These are phyloP conservation scores for Arachis stenosperma DNA, from an alignment of 306 rosid species.

Conservation along the genomic window DNA sequence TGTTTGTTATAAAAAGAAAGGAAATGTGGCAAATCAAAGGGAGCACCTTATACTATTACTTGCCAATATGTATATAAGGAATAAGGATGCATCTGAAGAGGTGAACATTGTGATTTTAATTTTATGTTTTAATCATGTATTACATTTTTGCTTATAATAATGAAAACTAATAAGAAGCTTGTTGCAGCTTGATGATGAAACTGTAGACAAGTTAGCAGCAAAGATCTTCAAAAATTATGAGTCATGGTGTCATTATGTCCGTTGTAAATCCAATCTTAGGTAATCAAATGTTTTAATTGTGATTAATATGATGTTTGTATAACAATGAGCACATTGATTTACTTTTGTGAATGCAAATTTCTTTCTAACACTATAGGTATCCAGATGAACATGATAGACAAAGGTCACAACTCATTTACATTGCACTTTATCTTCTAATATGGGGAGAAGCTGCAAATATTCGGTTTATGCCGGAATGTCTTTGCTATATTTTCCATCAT, in stretches of 20 bases:
- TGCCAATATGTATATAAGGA: conserved; percentile 77
- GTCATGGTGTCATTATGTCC: conserved; percentile 92
- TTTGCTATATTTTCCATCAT: conserved; percentile 93
- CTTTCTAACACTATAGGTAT: conserved; percentile 48
- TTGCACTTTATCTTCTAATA: conserved; percentile 91
- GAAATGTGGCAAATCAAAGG: conserved; percentile 96
- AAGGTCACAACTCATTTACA: conserved; percentile 75
- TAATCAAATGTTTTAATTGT: conserved; percentile 42
- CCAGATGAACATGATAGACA: conserved; percentile 49
- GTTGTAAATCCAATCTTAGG: conserved; percentile 62
- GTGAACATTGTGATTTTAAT: conserved; percentile 38
- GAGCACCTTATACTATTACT: conserved; percentile 91
- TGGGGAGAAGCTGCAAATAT: conserved; percentile 99
- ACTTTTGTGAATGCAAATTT: conserved; percentile 30
- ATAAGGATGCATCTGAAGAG: conserved; percentile 46
- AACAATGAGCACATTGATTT: conserved; percentile 36
- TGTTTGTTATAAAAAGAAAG: conserved; percentile 68
- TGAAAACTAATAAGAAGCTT: conserved; percentile 44
- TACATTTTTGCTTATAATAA: too few species aligned
- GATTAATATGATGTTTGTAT: conserved; percentile 29
- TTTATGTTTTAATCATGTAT: conserved; percentile 13
- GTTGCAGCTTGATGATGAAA: conserved; percentile 70
- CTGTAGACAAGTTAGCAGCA: conserved; percentile 52
- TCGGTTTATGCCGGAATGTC: conserved; percentile 99
- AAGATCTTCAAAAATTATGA: conserved; percentile 78